Percentiles rank a stretch among this genome's conserved stretches.
phyloP scores from a whole-genome alignment of 2,329 filamentous ascomycete species.

The Ascochyta viciae-villosae region DNA sequence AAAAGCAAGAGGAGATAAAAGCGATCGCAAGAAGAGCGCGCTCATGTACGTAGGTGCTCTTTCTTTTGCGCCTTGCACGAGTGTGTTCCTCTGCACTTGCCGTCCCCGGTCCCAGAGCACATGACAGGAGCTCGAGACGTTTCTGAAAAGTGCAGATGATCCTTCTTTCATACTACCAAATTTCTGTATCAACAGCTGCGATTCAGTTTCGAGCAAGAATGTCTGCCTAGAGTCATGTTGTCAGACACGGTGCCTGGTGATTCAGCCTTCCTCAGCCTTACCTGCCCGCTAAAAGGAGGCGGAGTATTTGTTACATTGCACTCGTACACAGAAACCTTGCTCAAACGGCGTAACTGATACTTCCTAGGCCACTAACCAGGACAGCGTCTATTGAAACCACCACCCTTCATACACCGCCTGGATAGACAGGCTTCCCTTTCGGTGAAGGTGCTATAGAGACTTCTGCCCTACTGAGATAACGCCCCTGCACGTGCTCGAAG shows the following conservation, averaged over 20 bases:
- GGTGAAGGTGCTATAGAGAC: too few relatives aligned
- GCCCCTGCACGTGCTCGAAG: too few relatives aligned
- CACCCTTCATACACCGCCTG: neutral
- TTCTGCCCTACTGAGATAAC: too few relatives aligned
- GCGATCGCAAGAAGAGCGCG: constrained; percentile 30
- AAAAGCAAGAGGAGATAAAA: constrained; percentile 19
- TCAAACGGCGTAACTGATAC: constrained; percentile 28
- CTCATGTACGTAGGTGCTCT: constrained; percentile 45
- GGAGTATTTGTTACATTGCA: neutral
- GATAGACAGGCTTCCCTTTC: neutral
- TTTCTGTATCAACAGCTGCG: neutral
- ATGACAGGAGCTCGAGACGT: too few relatives aligned
- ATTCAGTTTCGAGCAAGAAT: too few relatives aligned
- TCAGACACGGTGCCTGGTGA: constrained; percentile 33
- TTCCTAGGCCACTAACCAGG: constrained; percentile 34
- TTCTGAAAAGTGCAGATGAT: neutral
- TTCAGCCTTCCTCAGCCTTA: constrained; percentile 29
- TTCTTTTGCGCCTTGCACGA: constrained; percentile 18
- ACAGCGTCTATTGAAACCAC: neutral
- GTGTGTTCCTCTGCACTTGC: neutral
- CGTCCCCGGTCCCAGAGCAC: too few relatives aligned
- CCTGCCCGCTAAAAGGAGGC: neutral
- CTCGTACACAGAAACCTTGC: too few relatives aligned
- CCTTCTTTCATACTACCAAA: neutral
- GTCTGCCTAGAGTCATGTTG: constrained; percentile 15